A percentile compares a stretch with the other conserved stretches of the same genome.
These are phyloP conservation scores for Schwanniomyces etchellsii DNA, from an alignment of 1,139 yeast genomes.

Conservation along the genomic window DNA sequence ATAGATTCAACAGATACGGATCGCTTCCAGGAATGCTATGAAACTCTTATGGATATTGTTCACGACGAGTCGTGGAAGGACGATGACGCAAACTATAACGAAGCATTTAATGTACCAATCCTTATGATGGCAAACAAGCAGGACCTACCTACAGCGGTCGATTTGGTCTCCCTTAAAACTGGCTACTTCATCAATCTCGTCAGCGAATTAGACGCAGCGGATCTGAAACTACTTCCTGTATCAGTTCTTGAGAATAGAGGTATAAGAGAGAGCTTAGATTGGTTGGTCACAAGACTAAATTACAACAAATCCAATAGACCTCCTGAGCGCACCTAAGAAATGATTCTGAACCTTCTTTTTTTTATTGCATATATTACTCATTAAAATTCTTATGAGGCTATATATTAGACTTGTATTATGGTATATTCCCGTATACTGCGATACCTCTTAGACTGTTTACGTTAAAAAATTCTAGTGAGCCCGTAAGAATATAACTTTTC, in stretches of 20 bases:
- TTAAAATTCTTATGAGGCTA: too few species aligned
- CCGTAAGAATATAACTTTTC: too few species aligned
- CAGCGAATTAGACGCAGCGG: slow-evolving; percentile 83
- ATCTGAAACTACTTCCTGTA: slow-evolving; percentile 82
- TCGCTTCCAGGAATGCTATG: slow-evolving; percentile 77
- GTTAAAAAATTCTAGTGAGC: too few species aligned
- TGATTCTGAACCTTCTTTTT: not conserved
- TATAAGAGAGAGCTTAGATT: slow-evolving; percentile 77
- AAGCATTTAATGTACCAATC: slow-evolving; percentile 66
- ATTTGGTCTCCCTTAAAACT: slow-evolving; percentile 73
- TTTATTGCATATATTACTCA: too few species aligned
- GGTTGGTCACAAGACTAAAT: slow-evolving; percentile 74
- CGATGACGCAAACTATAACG: slow-evolving; percentile 36
- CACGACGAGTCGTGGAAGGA: slow-evolving; percentile 45
- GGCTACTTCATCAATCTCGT: slow-evolving; percentile 75
- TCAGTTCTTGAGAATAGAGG: slow-evolving; percentile 88
- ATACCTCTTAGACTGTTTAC: too few species aligned
- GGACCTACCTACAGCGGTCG: slow-evolving; percentile 70
- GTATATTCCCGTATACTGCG: too few species aligned
- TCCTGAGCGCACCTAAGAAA: slow-evolving; percentile 49
- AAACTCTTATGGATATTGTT: slow-evolving; percentile 45
- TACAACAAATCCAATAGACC: slow-evolving; percentile 73
- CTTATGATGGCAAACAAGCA: slow-evolving; percentile 95
- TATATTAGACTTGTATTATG: too few species aligned
- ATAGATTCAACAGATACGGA: slow-evolving; percentile 87